Conservation (phyloP, 352 stramenopile species). For the Pythium insidiosum region DNA sequence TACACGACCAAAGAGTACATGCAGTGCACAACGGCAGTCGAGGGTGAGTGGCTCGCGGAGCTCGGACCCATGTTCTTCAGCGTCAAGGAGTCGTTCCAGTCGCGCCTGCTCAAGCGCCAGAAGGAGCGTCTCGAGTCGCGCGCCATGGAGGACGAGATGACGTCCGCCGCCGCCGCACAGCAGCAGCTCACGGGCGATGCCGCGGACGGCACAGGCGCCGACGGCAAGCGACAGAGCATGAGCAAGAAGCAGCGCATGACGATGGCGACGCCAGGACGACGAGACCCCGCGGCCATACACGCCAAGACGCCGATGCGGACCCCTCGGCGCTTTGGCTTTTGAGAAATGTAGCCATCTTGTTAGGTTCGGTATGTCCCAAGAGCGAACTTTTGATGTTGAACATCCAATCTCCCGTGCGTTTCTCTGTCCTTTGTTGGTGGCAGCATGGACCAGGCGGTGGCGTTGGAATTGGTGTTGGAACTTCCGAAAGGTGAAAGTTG, state of each 20-base stretch:
- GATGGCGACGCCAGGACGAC: constrained; percentile 45
- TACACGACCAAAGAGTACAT: constrained; percentile 99
- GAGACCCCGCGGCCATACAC: constrained; percentile 17
- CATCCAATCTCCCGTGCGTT: too few relatives aligned
- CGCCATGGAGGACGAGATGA: constrained; percentile 85
- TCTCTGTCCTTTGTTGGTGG: too few relatives aligned
- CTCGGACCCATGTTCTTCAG: constrained; percentile 99
- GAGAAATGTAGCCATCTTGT: constrained; percentile 9
- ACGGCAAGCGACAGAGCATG: constrained; percentile 11
- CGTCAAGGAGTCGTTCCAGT: constrained; percentile 96
- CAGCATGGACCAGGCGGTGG: too few relatives aligned
- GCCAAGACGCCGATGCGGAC: constrained; percentile 44
- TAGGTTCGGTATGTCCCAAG: too few relatives aligned
- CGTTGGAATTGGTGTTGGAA: too few relatives aligned
- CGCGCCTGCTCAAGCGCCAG: constrained; percentile 82
- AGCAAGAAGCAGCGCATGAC: constrained; percentile 57
- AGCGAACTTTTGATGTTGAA: too few relatives aligned
- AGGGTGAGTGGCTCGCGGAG: constrained; percentile 99
- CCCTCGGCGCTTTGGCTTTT: constrained; percentile 71
- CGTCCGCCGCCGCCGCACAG: constrained; percentile 19
- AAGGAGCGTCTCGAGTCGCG: constrained; percentile 71
- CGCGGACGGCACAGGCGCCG: constrained; percentile 2
- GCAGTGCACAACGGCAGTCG: constrained; percentile 96
- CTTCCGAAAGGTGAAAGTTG: too few relatives aligned
- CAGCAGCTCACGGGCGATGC: constrained; percentile 8